Base-by-base conservation (phyloP, 768 basidiomycete species). In the Calvatia gigantea region DNA sequence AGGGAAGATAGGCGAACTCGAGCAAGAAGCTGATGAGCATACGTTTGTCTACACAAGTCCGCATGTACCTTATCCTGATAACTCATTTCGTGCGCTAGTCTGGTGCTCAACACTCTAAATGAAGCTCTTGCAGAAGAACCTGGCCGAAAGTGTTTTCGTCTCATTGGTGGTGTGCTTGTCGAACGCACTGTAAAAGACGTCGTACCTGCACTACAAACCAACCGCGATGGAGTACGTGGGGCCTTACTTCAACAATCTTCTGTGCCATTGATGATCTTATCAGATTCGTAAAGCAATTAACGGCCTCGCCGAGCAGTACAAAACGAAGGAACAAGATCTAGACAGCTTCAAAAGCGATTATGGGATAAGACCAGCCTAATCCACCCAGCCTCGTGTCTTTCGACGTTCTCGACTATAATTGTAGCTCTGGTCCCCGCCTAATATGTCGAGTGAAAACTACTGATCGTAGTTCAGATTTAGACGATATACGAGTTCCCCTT, bases 161-260 rank as follows among this genome's bases (percentile, higher is more conserved):
- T 98, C 61, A 89, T 99, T 60, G 97, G 97, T 4, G 96, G 96
- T 27, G 87, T 97, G 5, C 80, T 99, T 14, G 96, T 98, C 27
- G 94, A 98, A 68, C 81, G 95, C 44, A 98, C 95, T 2, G 97
- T 98, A 43, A 86, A 89, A 67, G 96, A 98, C 61, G 92, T 98
- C 47, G 86, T 91, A 33, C 96, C 97, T 33, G 85, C 89, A 27
- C 73, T 99, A 41, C 83, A 91, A 69, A 91, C 87, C n/a, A 98
- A 94, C 64, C 78, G 83, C 48, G 87, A 94, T 65, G 91, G 92
- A 57, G 94, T 95, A 65, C 60, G 87, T 74, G 4, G 19, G 58
- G 32, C 35, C 15, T 21, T 61, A 33, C 42, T 41, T 50, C 5
- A 19, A 35, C 4, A 27, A n/a, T 38, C 31, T 52, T 32, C 56